Conservation (phyloP, 768 basidiomycete species). For the Mycena amicta region DNA sequence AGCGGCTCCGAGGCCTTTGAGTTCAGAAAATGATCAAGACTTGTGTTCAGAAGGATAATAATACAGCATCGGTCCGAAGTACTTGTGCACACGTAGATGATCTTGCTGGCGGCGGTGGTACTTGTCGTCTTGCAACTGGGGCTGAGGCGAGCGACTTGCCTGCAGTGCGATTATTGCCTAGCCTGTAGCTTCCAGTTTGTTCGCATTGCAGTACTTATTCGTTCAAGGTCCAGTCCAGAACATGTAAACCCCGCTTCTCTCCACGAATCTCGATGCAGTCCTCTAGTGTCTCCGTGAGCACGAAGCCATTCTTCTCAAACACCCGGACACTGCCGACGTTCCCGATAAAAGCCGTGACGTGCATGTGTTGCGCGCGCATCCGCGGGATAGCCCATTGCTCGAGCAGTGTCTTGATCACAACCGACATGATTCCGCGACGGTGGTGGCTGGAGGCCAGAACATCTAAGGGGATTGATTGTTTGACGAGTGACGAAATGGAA, state of each 20-base stretch:
- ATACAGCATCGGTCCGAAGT: no score
- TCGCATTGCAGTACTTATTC: no score
- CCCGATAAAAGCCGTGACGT: slow-evolving; percentile 37
- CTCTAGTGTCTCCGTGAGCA: slow-evolving; percentile 33
- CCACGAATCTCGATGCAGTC: slow-evolving; percentile 33
- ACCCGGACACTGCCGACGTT: slow-evolving; percentile 50
- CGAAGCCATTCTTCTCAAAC: slow-evolving; percentile 58
- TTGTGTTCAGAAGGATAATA: no score
- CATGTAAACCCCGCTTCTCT: slow-evolving; percentile 25
- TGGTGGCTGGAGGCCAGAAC: slow-evolving; percentile 51
- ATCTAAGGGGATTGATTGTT: slow-evolving; percentile 35
- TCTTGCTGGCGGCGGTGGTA: no score
- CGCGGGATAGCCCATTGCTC: slow-evolving; percentile 48
- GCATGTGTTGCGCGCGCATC: slow-evolving; percentile 44
- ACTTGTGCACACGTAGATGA: no score
- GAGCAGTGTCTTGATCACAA: slow-evolving; percentile 43
- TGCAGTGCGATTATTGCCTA: no score
- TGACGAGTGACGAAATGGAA: background rate
- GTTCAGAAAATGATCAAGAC: no score
- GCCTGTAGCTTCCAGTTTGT: no score
- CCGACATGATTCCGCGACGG: slow-evolving; percentile 56
- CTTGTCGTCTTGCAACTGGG: no score
- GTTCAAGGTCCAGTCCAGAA: slow-evolving; percentile 28
- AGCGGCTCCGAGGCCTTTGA: no score
- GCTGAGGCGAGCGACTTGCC: no score